Conservation (phyloP, 2,329 filamentous ascomycete genomes). For the Talaromyces sp. region DNA sequence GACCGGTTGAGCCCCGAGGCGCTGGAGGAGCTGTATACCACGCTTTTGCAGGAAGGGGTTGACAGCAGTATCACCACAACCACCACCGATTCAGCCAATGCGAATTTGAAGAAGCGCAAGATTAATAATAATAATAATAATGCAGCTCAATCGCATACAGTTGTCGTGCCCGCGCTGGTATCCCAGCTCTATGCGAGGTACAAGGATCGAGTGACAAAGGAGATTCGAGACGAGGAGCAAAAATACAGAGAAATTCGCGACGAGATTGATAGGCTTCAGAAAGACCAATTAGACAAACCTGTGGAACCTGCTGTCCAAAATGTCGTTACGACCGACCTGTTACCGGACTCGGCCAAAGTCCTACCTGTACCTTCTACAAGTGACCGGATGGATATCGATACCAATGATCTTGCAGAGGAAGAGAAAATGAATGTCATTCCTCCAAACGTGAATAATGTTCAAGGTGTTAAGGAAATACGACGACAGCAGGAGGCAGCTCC, state of each 20-base stretch:
- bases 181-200: conserved; percentile 72
- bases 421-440: conserved; percentile 6
- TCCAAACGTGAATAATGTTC: not conserved
- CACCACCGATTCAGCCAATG: conserved; percentile 19
- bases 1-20: conserved; percentile 71
- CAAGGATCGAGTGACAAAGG: conserved; percentile 61
- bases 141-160: conserved; percentile 62
- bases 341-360: conserved; percentile 11
- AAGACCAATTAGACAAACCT: conserved; percentile 50
- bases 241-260: conserved; percentile 59
- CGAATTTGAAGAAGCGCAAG: conserved; percentile 68
- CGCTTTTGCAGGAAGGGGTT: conserved; percentile 71
- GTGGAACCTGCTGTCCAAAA: conserved; percentile 7
- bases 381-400: conserved; percentile 26
- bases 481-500: not conserved
- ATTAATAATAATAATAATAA: conserved; percentile 54
- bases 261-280: conserved; percentile 66
- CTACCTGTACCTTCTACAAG: conserved; percentile 12
- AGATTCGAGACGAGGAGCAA: conserved; percentile 71
- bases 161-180: conserved; percentile 66
- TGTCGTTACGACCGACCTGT: conserved; percentile 1
- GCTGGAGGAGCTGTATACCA: conserved; percentile 72
- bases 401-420: conserved; percentile 19
- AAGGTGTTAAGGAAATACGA: not conserved
- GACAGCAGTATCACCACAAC: conserved; percentile 32